Base-by-base conservation (phyloP, 441 rosid genomes). In the Melastoma candidum region DNA sequence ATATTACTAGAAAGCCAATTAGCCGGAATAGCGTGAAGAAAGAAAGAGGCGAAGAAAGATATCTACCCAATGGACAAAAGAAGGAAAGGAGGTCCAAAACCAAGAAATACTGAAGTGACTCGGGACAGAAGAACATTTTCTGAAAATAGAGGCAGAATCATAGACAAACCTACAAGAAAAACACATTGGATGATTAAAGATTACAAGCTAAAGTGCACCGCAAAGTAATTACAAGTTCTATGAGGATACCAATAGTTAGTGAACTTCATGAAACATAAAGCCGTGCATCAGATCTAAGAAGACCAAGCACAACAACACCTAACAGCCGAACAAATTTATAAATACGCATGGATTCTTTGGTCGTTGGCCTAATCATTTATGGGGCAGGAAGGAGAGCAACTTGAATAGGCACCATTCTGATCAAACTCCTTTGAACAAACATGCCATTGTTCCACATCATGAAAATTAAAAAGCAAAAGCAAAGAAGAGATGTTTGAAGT, bases 41-140 rank as follows among this genome's bases (percentile, higher is more conserved):
- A 24, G 36, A 36, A 51, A 36, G 13, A 48, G 55, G 26, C 41
- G 29, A 57, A 67, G 61, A 53, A 49, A 4, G 55, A 53, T 47
- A 57, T 11, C 57, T 78, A 90, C 97, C 96, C 98, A 57, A 90
- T 90, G 55, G 96, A 90, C 48, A 90, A 75, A 46, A 90, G 96
- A 63, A 90, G 93, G 72, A 90, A 90, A 9, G 96, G 59, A 11
- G 98, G 98, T 12, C 95, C 95, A 56, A 87, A 87, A 58, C 98
- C 96, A 57, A 85, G 95, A 79, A 75, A 85, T 59, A 90, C 84
- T 45, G 98, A 83, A 69, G 81, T 80, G 44, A 90, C 77, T 26
- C 98, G 78, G 46, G 95, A 76, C 61, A 90, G 73, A 57, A 87
- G 75, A 63, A 79, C 71, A 63, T 70, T 74, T 48, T 73, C 90